Base-by-base conservation (phyloP, 2,329 filamentous ascomycete species). In the Aspergillus quadricinctus region DNA sequence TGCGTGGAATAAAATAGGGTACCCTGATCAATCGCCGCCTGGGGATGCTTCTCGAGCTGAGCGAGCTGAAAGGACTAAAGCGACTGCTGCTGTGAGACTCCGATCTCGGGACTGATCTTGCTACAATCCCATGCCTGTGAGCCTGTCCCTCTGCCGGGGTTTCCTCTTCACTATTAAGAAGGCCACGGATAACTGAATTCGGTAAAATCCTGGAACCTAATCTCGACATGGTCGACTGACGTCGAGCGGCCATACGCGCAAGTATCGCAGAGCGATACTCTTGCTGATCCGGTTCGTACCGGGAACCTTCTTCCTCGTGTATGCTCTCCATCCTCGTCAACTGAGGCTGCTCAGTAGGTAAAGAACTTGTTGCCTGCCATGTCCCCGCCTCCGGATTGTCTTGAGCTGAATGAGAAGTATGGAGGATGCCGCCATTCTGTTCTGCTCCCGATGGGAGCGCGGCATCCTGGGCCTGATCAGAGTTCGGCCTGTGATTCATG, bases 151-250 rank as follows among this genome's bases (percentile, higher is more conserved):
- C 77, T 17, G 71, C 76, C 2, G 70, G 69, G 7, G 77, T 77
- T 60, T 78, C 77, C 57, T 78, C 76, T 58, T 77, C 73, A 55
- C 76, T 78, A 56, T 66, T 77, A 8, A 78, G 66, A 29, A 78
- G 66, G 4, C 73, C 74, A 54, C 76, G 72, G 27, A 75, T 74
- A 17, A 77, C 75, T 11, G 74, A 74, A 55, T 78, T 76, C 37
- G 78, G 77, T n/a, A 80, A 61, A 28, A 80, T 71, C 57, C 77
- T 71, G 21, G 78, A 78, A 14, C 77, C 76, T 46, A 80, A 65
- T 41, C 78, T 69, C 52, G 77, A 80, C 72, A 80, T 77, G 14
- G 77, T 73, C 4, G 77, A 79, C 57, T 75, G 76, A 56, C 76
- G 71, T 61, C 75, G 72, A 35, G 71, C 65, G 52, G 72, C 68